Conservation (phyloP, 2,329 filamentous ascomycete genomes). For the Neonectria ditissima region DNA sequence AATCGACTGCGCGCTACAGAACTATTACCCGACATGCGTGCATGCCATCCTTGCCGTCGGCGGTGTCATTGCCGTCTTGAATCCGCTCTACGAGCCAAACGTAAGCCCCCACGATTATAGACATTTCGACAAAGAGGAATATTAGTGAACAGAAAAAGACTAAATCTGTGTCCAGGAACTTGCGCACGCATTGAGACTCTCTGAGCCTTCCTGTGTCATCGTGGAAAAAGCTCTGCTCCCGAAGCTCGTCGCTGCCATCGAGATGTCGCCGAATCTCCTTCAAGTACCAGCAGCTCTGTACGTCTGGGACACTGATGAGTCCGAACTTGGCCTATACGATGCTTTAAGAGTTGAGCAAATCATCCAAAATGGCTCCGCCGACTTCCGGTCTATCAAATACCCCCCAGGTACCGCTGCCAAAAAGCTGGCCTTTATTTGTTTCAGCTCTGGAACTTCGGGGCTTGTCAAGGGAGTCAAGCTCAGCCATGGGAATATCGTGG, state of each 20-base stretch:
- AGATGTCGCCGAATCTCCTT: background rate
- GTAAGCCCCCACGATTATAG: background rate
- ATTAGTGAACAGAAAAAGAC: background rate
- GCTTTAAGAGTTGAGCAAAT: background rate
- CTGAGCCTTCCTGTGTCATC: background rate
- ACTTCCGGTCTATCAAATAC: background rate
- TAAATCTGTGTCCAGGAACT: background rate
- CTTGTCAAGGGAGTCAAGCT: slow-evolving; percentile 17
- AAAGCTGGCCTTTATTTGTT: slow-evolving; percentile 15
- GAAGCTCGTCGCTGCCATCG: background rate
- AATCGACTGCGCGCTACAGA: background rate
- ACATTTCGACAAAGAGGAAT: background rate
- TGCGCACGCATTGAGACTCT: slow-evolving; percentile 4
- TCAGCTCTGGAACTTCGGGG: slow-evolving; percentile 19
- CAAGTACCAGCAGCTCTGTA: background rate
- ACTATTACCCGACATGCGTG: slow-evolving; percentile 14
- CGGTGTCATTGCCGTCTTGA: slow-evolving; percentile 11
- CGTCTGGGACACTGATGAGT: slow-evolving; percentile 7
- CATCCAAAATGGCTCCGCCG: slow-evolving; percentile 2
- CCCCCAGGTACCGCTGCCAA: background rate
- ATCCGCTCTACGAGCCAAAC: slow-evolving; percentile 18
- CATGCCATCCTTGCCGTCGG: slow-evolving; percentile 19
- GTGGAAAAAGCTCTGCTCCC: slow-evolving; percentile 13
- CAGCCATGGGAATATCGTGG: slow-evolving; percentile 16
- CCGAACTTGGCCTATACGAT: background rate